A percentile compares a stretch with the other conserved stretches of the same genome.
phyloP scores from a whole-genome alignment of 805 yeast genomes.

The Metschnikowia lunata region DNA sequence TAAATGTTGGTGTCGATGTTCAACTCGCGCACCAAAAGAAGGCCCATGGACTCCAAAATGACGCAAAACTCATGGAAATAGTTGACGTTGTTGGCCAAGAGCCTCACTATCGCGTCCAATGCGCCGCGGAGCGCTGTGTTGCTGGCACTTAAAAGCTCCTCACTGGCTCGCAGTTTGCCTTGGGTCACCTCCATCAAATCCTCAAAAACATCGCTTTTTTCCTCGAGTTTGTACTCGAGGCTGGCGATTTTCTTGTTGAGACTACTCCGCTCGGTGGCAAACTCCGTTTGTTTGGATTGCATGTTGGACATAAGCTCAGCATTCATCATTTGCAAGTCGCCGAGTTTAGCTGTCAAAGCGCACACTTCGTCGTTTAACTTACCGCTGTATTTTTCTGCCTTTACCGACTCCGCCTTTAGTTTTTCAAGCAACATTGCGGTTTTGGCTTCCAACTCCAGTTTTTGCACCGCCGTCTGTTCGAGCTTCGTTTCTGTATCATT shows the following conservation, averaged over 20 bases:
- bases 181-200: conserved; percentile 40
- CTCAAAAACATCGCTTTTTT: conserved; percentile 38
- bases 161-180: conserved; percentile 21
- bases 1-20: conserved; percentile 21
- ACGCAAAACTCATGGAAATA: conserved; percentile 47
- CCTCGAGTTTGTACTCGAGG: conserved; percentile 44
- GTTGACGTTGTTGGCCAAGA: conserved; percentile 23
- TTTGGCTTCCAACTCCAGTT: neutral
- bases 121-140: conserved; percentile 1
- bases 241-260: conserved; percentile 48
- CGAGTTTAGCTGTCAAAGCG: conserved; percentile 12
- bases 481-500: neutral
- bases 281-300: conserved; percentile 60
- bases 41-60: conserved; percentile 71
- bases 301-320: conserved; percentile 63
- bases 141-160: conserved; percentile 9
- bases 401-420: neutral
- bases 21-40: conserved; percentile 50
- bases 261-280: conserved; percentile 47
- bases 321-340: conserved; percentile 40
- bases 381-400: neutral
- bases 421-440: neutral
- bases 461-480: neutral
- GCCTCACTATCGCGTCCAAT: conserved; percentile 21
- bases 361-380: neutral